A percentile compares a stretch with the other conserved stretches of the same genome.
Conservation (phyloP, 805 yeast genomes). For the Saturnispora halmiae region DNA sequence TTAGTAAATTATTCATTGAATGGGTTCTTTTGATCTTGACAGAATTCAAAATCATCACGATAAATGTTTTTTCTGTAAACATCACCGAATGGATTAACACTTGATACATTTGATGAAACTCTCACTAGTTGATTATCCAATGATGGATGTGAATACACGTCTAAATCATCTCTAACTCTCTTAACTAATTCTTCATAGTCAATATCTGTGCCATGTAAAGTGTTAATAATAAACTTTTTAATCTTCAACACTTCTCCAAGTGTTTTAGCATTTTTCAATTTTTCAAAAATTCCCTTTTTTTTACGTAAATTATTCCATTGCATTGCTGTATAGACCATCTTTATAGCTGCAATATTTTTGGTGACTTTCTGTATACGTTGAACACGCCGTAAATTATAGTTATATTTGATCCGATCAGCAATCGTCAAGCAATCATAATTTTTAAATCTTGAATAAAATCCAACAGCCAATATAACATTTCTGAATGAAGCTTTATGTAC, state of each 20-base stretch:
- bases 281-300: slow-evolving; percentile 5
- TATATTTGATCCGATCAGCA: slow-evolving; percentile 58
- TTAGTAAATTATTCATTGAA: no score
- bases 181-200: slow-evolving; percentile 7
- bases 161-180: slow-evolving; percentile 9
- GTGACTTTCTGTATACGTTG: slow-evolving; percentile 36
- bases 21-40: no score
- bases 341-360: slow-evolving; percentile 38
- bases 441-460: slow-evolving; percentile 69
- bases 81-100: slow-evolving; percentile 25
- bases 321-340: slow-evolving; percentile 41
- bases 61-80: slow-evolving; percentile 7
- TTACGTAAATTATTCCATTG: slow-evolving; percentile 26
- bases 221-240: slow-evolving; percentile 1
- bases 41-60: not conserved
- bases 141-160: no score
- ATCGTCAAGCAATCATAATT: slow-evolving; percentile 67
- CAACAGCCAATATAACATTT: slow-evolving; percentile 54
- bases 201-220: slow-evolving; percentile 9
- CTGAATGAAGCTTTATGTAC: slow-evolving; percentile 60
- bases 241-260: slow-evolving; percentile 1
- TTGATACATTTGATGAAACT: slow-evolving; percentile 19
- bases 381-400: slow-evolving; percentile 49
- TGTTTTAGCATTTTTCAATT: slow-evolving; percentile 5
- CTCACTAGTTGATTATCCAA: no score